Percentiles rank a stretch among this genome's conserved stretches.
phyloP scores from a whole-genome alignment of 352 stramenopile genomes.

The Globisporangium abappressorium region DNA sequence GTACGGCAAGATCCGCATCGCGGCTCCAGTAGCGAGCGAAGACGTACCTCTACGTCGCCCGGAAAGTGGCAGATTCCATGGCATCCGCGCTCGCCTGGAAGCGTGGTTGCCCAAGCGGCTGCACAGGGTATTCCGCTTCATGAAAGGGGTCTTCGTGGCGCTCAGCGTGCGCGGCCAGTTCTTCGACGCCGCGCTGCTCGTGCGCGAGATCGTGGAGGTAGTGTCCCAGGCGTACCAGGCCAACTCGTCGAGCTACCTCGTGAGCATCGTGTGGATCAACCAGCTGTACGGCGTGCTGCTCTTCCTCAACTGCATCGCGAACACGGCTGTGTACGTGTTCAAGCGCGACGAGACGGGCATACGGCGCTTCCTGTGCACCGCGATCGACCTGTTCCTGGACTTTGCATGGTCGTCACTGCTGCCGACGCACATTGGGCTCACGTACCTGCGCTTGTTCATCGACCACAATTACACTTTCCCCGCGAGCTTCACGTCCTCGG shows the following conservation, averaged over 20 bases:
- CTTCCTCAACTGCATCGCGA: slow-evolving; percentile 27
- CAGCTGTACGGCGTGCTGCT: slow-evolving; percentile 26
- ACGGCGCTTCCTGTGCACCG: slow-evolving; percentile 23
- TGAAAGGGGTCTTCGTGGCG: background rate
- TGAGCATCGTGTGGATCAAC: slow-evolving; percentile 33
- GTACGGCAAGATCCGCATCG: slow-evolving; percentile 3
- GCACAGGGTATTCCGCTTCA: background rate
- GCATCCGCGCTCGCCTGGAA: background rate
- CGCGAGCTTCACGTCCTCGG: slow-evolving; percentile 16
- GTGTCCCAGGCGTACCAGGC: slow-evolving; percentile 28
- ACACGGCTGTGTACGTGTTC: slow-evolving; percentile 22
- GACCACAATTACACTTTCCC: slow-evolving; percentile 17
- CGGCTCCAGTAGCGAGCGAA: background rate
- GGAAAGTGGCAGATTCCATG: background rate
- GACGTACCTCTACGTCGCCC: background rate
- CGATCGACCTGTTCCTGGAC: slow-evolving; percentile 25
- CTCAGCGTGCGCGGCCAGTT: slow-evolving; percentile 23
- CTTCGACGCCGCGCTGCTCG: slow-evolving; percentile 23
- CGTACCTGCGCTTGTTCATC: slow-evolving; percentile 24
- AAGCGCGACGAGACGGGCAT: slow-evolving; percentile 22
- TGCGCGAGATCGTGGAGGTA: slow-evolving; percentile 26
- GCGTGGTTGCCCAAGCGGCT: background rate
- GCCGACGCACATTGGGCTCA: slow-evolving; percentile 27
- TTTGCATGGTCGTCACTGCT: slow-evolving; percentile 31
- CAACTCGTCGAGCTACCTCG: slow-evolving; percentile 21